These are phyloP conservation scores for Zychaea mexicana DNA, from an alignment of 371 early-diverging fungal species.

Conservation along the genomic window DNA sequence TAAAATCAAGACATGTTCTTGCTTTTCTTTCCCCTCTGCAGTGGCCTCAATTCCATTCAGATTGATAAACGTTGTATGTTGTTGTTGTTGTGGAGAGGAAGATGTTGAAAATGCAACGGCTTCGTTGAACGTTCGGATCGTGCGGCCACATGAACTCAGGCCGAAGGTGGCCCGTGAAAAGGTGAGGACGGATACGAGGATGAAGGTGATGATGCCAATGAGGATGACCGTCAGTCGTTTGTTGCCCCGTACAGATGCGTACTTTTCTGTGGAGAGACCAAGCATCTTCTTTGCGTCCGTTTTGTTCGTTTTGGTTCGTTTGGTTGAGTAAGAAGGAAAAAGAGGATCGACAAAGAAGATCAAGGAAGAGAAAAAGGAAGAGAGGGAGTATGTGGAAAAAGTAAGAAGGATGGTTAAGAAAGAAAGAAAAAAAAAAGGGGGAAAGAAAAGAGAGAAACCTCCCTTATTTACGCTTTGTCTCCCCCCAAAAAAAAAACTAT, in stretches of 20 bases:
- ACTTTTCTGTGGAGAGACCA: slow-evolving; percentile 32
- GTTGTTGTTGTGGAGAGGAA: neutral
- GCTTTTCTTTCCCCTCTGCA: slow-evolving; percentile 21
- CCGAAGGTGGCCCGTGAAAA: slow-evolving; percentile 32
- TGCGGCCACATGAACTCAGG: slow-evolving; percentile 30
- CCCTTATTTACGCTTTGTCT: neutral
- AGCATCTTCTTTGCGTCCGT: slow-evolving; percentile 6
- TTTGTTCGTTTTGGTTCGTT: neutral
- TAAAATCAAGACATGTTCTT: slow-evolving; percentile 49
- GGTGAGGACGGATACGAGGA: slow-evolving; percentile 29
- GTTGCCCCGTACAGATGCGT: slow-evolving; percentile 37
- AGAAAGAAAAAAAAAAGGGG: slow-evolving; percentile 8
- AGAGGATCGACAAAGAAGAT: neutral
- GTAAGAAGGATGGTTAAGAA: neutral
- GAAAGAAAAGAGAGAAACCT: neutral
- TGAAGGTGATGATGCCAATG: slow-evolving; percentile 30
- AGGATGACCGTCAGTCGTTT: slow-evolving; percentile 29
- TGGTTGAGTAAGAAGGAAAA: neutral
- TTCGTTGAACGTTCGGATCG: slow-evolving; percentile 34
- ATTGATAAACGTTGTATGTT: slow-evolving; percentile 20
- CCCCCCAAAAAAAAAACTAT: neutral
- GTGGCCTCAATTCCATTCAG: slow-evolving; percentile 24
- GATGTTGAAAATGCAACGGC: slow-evolving; percentile 27
- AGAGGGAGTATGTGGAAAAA: no score
- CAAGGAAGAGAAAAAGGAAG: neutral